These are phyloP conservation scores for Quercus wislizeni DNA, from an alignment of 306 rosid species.

Conservation along the genomic window DNA sequence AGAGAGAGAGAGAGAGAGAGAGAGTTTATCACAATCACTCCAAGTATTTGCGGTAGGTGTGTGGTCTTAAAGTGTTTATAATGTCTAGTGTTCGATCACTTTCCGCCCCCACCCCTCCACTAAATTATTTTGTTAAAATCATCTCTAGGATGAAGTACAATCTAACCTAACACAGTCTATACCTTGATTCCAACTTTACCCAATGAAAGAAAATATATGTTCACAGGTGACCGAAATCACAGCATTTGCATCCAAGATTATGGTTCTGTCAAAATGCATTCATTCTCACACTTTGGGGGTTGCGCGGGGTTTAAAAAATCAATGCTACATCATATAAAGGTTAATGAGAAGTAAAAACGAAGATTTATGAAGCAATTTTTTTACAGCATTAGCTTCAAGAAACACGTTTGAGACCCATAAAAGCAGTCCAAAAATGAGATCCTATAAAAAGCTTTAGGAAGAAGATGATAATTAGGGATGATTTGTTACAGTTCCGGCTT, in stretches of 20 bases:
- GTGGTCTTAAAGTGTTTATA: too few relatives aligned
- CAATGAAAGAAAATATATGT: too few relatives aligned
- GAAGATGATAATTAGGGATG: conserved; percentile 7
- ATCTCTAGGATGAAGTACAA: too few relatives aligned
- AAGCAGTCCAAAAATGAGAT: conserved; percentile 19
- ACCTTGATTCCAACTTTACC: too few relatives aligned
- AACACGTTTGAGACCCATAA: not conserved
- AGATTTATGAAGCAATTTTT: conserved; percentile 1
- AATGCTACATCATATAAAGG: not conserved
- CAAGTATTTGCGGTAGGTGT: too few relatives aligned
- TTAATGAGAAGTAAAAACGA: not conserved
- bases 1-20: too few relatives aligned
- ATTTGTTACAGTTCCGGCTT: conserved; percentile 65
- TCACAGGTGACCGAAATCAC: not conserved
- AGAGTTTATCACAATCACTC: too few relatives aligned
- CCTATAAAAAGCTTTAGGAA: conserved; percentile 1
- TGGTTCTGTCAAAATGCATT: not conserved
- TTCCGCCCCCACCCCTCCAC: too few relatives aligned
- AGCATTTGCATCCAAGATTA: not conserved
- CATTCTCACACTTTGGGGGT: not conserved
- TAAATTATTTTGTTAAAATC: too few relatives aligned
- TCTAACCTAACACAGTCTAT: too few relatives aligned
- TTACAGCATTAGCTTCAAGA: not conserved
- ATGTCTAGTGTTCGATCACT: too few relatives aligned
- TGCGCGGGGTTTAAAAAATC: not conserved